A percentile compares a stretch with the other conserved stretches of the same genome.
These are phyloP conservation scores for Porphyridium purpureum DNA, from an alignment of 23 red algal species.

Conservation along the genomic window DNA sequence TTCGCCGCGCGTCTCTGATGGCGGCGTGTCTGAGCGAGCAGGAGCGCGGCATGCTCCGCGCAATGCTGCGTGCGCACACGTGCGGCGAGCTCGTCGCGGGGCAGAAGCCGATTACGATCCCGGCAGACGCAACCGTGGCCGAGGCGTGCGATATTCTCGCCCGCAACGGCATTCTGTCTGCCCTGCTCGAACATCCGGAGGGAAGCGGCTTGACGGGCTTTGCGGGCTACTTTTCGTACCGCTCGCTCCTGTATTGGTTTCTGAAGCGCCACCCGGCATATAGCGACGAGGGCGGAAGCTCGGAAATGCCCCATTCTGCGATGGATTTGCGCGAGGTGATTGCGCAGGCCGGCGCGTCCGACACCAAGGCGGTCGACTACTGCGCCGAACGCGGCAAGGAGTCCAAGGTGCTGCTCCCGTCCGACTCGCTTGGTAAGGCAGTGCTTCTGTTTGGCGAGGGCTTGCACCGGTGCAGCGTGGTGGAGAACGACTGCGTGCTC, in stretches of 20 bases:
- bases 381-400: no score
- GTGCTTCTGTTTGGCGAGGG: not conserved
- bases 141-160: slow-evolving; percentile 4
- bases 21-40: no score
- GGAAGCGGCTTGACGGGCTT: not conserved
- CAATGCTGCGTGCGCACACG: no score
- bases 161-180: slow-evolving; percentile 1
- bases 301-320: no score
- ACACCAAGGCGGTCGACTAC: no score
- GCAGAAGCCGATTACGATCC: not conserved
- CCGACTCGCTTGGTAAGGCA: not conserved
- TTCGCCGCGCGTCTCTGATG: no score
- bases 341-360: no score
- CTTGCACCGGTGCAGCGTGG: not conserved
- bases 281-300: no score
- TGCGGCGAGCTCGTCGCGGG: slow-evolving; percentile 5
- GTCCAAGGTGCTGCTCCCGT: not conserved
- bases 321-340: no score
- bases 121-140: not conserved
- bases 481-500: not conserved
- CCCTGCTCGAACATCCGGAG: not conserved
- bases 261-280: no score
- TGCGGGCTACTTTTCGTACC: not conserved
- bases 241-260: not conserved
- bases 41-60: no score